phyloP scores from a whole-genome alignment of 2,329 filamentous ascomycete species.

The Arthroderma uncinatum region DNA sequence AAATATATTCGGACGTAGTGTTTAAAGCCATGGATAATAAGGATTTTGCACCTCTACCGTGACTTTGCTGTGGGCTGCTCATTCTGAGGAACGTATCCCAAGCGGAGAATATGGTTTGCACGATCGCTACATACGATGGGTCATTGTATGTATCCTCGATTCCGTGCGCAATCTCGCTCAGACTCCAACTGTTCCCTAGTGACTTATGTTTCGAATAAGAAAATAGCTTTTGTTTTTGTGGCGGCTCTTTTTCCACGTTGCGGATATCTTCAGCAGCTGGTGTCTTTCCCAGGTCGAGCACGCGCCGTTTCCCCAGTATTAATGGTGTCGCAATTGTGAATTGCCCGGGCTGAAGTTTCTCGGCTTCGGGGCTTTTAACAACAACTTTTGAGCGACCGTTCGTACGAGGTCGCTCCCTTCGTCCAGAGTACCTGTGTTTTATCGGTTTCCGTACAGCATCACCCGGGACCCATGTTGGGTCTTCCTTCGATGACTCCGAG shows the following conservation, averaged over 20 bases:
- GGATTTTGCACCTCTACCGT: constrained; percentile 24
- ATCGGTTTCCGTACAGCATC: constrained; percentile 25
- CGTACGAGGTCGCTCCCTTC: constrained; percentile 19
- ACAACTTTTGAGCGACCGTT: constrained; percentile 20
- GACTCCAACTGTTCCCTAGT: not conserved
- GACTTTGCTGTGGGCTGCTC: constrained; percentile 19
- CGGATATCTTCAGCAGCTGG: not conserved
- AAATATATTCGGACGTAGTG: constrained; percentile 30
- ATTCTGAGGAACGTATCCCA: constrained; percentile 29
- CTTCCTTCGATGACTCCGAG: constrained; percentile 28
- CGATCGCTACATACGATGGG: constrained; percentile 25
- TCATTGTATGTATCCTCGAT: constrained; percentile 20
- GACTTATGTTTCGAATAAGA: not conserved
- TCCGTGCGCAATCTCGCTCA: constrained; percentile 25
- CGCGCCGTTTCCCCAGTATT: constrained; percentile 26
- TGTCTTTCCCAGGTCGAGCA: not conserved
- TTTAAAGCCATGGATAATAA: constrained; percentile 29
- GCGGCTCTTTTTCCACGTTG: not conserved
- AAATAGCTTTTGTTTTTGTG: not conserved
- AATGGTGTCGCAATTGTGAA: constrained; percentile 34
- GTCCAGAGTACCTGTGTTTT: constrained; percentile 29
- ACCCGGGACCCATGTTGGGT: constrained; percentile 33
- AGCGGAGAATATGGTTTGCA: constrained; percentile 25
- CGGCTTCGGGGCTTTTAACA: constrained; percentile 27
- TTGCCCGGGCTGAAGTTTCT: constrained; percentile 29